Base-by-base conservation (phyloP, 2,329 filamentous ascomycete genomes). In the Arthroderma uncinatum region DNA sequence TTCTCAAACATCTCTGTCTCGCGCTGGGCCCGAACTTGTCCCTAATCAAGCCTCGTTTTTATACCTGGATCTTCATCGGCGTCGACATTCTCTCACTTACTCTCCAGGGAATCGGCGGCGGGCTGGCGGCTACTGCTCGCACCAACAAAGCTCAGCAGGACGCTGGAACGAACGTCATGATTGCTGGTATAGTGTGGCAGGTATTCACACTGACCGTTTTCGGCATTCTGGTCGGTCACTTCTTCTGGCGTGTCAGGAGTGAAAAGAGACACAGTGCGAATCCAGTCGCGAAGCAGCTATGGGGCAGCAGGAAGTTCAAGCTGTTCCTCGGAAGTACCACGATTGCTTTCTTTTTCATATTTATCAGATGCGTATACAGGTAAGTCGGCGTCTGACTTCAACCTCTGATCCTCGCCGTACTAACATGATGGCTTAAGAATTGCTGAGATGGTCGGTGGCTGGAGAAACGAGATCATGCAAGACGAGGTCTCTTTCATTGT, bases 61-160 rank as follows among this genome's bases (percentile, higher is more conserved):
- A 82, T 66, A 82, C 81, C 9, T 77, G 77, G 66, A 76, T 83
- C 59, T 84, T 84, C 68, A 79, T 84, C 62, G 65, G 71, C 16
- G 80, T 78, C 63, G 82, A 84, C 61, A 61, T 83, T 44, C 62
- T 81, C 55, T 79, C 77, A n/a, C 74, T 85, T 19, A 61, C 80
- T 10, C 68, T 83, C 2, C 82, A 84, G 66, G 80, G 79, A 4
- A 74, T 74, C 6, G 81, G 81, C 9, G 81, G 82, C 58, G 81
- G 76, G 54, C 71, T 82, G 40, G 79, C 82, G 1, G 79, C 81
- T 0, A 74, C 76, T 0, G 78, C 78, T 0, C 66, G 67, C 7
- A 58, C 61, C 3, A 60, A 74, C 23, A 53, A 59, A 25, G 64
- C 67, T 1, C 64, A 76, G 19, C 68, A 73, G 6, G 68, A 78